Evolutionary conservation across 1,139 yeast genomes (phyloP).

Genomic region (Debaryomyces sp.): DNA sequence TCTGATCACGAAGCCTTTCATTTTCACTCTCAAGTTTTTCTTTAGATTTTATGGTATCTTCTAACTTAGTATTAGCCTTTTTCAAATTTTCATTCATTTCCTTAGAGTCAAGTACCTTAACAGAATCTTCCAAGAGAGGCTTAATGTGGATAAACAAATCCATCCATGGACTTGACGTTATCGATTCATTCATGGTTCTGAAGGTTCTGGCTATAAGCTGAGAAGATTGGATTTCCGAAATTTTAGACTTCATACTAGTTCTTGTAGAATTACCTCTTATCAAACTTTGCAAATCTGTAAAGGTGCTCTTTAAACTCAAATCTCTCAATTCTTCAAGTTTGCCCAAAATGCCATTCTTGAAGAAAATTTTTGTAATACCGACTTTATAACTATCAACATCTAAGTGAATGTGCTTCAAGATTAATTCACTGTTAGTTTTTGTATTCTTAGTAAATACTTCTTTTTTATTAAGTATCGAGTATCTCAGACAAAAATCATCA

Average conservation of each 20-base stretch:
- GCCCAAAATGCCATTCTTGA: slow-evolving; percentile 93
- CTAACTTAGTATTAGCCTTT: slow-evolving; percentile 36
- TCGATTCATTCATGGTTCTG: slow-evolving; percentile 52
- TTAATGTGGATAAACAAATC: slow-evolving; percentile 68
- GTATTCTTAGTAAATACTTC: slow-evolving; percentile 51
- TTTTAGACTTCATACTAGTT: slow-evolving; percentile 46
- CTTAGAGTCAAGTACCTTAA: slow-evolving; percentile 57
- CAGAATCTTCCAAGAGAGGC: slow-evolving; percentile 74
- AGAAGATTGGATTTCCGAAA: slow-evolving; percentile 71
- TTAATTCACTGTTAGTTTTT: slow-evolving; percentile 68
- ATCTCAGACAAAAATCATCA: slow-evolving; percentile 75
- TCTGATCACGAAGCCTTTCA: slow-evolving; percentile 42
- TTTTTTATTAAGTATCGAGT: slow-evolving; percentile 60
- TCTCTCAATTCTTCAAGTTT: slow-evolving; percentile 81
- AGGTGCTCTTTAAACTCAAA: slow-evolving; percentile 54
- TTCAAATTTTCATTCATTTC: slow-evolving; percentile 55
- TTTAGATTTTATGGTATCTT: slow-evolving; percentile 46
- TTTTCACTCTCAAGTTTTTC: slow-evolving; percentile 52
- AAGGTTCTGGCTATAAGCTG: slow-evolving; percentile 69
- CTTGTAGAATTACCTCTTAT: slow-evolving; percentile 69
- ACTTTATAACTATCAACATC: slow-evolving; percentile 72
- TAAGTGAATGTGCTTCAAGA: slow-evolving; percentile 62
- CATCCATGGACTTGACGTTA: slow-evolving; percentile 75
- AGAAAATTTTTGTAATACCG: slow-evolving; percentile 85
- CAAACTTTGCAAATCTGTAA: slow-evolving; percentile 67